Evolutionary conservation across 2,329 filamentous ascomycete genomes (phyloP).

Genomic region (Coniella vitis): DNA sequence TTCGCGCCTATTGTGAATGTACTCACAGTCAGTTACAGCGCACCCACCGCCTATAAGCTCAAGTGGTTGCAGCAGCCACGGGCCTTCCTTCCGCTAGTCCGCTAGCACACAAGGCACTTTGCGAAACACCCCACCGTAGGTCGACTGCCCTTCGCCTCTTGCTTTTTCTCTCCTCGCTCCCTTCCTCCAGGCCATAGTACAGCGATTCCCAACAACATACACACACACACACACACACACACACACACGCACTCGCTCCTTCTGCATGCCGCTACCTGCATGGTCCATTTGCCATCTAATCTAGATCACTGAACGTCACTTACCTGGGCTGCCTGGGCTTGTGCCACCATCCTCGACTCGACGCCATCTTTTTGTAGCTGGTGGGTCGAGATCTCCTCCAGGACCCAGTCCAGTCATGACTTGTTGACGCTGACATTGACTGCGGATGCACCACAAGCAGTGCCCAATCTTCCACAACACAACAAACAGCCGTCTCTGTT

Average conservation of each 20-base stretch:
- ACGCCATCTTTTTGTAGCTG: no score
- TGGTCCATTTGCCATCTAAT: background rate
- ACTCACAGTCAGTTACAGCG: background rate
- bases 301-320: no score
- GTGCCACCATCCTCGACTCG: no score
- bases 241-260: background rate
- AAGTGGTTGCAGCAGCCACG: constrained; percentile 1
- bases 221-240: background rate
- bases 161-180: background rate
- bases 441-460: no score
- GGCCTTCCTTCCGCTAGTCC: no score
- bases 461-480: no score
- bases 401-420: no score
- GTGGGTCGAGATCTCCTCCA: no score
- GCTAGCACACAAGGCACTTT: background rate
- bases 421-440: no score
- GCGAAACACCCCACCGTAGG: background rate
- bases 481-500: no score
- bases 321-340: no score
- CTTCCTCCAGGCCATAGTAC: background rate
- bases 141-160: background rate
- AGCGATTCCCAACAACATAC: background rate
- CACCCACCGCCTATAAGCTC: background rate
- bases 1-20: no score
- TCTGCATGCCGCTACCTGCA: background rate